Evolutionary conservation across 768 basidiomycete genomes (phyloP).

Genomic region (Pleurotus tuoliensis): DNA sequence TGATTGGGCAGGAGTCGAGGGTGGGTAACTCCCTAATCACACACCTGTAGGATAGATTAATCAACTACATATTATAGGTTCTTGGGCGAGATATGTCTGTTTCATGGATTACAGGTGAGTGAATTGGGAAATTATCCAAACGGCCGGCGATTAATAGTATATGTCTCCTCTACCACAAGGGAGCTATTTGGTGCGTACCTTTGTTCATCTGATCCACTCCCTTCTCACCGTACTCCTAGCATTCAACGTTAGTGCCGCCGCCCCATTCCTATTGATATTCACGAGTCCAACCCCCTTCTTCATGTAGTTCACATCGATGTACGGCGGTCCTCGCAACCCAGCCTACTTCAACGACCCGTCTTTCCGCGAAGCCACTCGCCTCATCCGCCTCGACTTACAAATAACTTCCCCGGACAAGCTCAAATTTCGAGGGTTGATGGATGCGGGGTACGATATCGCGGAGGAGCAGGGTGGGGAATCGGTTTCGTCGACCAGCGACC

Average conservation of each 20-base stretch:
- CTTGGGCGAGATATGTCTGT: conserved; percentile 71
- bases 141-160: no score
- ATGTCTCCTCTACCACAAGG: conserved; percentile 14
- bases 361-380: conserved; percentile 63
- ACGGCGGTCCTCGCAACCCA: conserved; percentile 33
- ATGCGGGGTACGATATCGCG: conserved; percentile 8
- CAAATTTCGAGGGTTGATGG: conserved; percentile 20
- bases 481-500: conserved; percentile 9
- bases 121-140: background rate
- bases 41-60: background rate
- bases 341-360: conserved; percentile 50
- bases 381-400: conserved; percentile 53
- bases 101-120: conserved; percentile 75
- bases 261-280: background rate
- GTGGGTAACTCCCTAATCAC: conserved; percentile 16
- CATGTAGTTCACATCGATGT: conserved; percentile 27
- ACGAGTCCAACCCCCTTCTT: conserved; percentile 7
- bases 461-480: conserved; percentile 11
- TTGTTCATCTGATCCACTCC: background rate
- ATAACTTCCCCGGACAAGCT: conserved; percentile 33
- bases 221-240: conserved; percentile 23
- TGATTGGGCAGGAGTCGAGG: conserved; percentile 78
- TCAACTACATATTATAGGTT: conserved; percentile 29
- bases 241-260: conserved; percentile 39
- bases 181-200: conserved; percentile 39